phyloP scores from a whole-genome alignment of 2,329 filamentous ascomycete species.

The Apiospora koreana region DNA sequence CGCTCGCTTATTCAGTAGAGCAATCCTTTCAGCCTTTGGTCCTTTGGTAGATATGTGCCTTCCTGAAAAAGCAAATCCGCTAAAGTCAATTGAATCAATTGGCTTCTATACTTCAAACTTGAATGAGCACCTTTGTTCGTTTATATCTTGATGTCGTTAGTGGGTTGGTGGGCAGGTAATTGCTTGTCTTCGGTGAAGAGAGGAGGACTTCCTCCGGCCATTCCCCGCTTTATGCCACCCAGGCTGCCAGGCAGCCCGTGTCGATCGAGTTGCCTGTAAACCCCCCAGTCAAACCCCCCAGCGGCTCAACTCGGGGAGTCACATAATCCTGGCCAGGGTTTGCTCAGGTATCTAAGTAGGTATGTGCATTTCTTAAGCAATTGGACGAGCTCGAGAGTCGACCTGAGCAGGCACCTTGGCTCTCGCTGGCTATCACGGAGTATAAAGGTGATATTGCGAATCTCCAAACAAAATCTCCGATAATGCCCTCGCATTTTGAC shows the following conservation, averaged over 20 bases:
- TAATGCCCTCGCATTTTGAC: not conserved
- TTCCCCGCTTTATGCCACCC: not conserved
- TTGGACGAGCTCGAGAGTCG: too few species aligned
- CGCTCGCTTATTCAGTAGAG: not conserved
- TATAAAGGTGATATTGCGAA: too few species aligned
- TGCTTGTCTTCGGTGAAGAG: not conserved
- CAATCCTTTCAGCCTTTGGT: too few species aligned
- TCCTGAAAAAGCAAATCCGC: not conserved
- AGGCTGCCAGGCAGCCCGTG: not conserved
- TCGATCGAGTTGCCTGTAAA: not conserved
- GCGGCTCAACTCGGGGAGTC: too few species aligned
- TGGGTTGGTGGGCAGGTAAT: too few species aligned
- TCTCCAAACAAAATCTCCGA: too few species aligned
- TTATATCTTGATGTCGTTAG: not conserved
- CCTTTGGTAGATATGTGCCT: too few species aligned
- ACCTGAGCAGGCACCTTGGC: too few species aligned
- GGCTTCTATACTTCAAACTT: not conserved
- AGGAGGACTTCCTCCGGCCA: not conserved
- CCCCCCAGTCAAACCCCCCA: not conserved
- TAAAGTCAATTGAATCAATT: not conserved
- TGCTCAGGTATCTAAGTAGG: too few species aligned
- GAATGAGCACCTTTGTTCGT: not conserved
- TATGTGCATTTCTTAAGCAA: too few species aligned
- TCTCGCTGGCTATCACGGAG: too few species aligned
- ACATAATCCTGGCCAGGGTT: too few species aligned